A percentile compares a stretch with the other conserved stretches of the same genome.
phyloP scores from a whole-genome alignment of 1,284 basidiomycete species.

The Tilletia caries region DNA sequence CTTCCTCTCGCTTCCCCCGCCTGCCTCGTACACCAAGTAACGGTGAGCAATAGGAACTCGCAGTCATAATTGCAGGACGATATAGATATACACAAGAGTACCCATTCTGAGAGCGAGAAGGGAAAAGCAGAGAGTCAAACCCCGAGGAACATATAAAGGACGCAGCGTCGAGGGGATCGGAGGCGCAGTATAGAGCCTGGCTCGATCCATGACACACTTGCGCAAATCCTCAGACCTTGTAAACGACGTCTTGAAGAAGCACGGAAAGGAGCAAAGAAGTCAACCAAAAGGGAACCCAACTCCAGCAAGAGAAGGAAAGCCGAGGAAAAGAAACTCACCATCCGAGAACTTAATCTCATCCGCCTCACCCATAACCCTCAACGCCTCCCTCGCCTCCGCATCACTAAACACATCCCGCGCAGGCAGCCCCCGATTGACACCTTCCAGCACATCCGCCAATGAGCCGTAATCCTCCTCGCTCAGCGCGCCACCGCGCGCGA shows the following conservation, averaged over 20 bases:
- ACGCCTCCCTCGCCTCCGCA: slow-evolving; percentile 66
- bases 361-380: slow-evolving; percentile 67
- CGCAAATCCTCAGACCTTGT: slow-evolving; percentile 27
- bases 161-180: too few relatives aligned
- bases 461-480: slow-evolving; percentile 67
- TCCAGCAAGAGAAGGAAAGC: not conserved
- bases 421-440: slow-evolving; percentile 74
- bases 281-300: too few relatives aligned
- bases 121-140: too few relatives aligned
- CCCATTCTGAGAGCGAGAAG: too few relatives aligned
- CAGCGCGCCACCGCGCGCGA: slow-evolving; percentile 56
- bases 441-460: slow-evolving; percentile 68
- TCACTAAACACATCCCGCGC: slow-evolving; percentile 71
- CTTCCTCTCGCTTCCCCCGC: not conserved
- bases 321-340: slow-evolving; percentile 51
- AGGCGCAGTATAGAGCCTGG: too few relatives aligned
- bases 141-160: too few relatives aligned
- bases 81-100: too few relatives aligned
- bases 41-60: too few relatives aligned
- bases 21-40: too few relatives aligned
- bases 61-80: too few relatives aligned
- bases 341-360: slow-evolving; percentile 86
- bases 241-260: slow-evolving; percentile 24
- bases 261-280: not conserved
- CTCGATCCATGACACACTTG: too few relatives aligned